Base-by-base conservation (phyloP, 805 yeast genomes). In the Cyberlindnera subsufficiens region DNA sequence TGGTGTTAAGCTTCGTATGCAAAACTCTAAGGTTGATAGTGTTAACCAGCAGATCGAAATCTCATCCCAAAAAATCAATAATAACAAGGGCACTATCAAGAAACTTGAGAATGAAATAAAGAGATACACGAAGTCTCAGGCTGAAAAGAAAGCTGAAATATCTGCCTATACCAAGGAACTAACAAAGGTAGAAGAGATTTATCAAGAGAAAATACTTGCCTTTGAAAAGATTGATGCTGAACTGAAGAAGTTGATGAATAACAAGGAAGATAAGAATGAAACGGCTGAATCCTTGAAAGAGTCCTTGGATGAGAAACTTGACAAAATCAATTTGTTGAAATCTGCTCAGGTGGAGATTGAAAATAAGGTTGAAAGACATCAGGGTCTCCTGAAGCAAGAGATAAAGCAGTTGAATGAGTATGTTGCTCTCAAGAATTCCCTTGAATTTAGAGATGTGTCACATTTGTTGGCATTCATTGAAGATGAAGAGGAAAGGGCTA, bases 1-100 rank as follows among this genome's bases (percentile, higher is more conserved):
- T 42, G 99, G 99, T 46, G 82, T 86, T 8, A 80, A 80, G 47
- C 69, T 93, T 49, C 78, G 86, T 43, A 61, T 85, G 46, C 96
- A 89, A 54, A 83, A 79, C 47, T 77, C 95, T 1, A 84, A 80
- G 55, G 96, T 93, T 8, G 89, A 80, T 53, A 83, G 95, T 2
- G 68, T 84, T 30, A 68, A 70, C 35, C 86, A 84, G 52, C 75
- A 78, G 54, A 74, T 85, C 25, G 86, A 80, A 41, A 74, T 82
- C 16, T 60, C 79, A 13, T 67, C 65, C 30, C 76, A 77, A 35
- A 79, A 78, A 52, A 69, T 79, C 13, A 70, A 81, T 5, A 74
- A 73, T 27, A 86, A 78, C 43, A 75, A 70, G 42, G 62, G 80
- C 43, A 66, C 78, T 29, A 59, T 74, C 32, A 73, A 78, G 40